Evolutionary conservation across 148 eudicot genomes (phyloP), one percentile per base, ranked within the genome.

Genomic region (Cornus suecica): DNA sequence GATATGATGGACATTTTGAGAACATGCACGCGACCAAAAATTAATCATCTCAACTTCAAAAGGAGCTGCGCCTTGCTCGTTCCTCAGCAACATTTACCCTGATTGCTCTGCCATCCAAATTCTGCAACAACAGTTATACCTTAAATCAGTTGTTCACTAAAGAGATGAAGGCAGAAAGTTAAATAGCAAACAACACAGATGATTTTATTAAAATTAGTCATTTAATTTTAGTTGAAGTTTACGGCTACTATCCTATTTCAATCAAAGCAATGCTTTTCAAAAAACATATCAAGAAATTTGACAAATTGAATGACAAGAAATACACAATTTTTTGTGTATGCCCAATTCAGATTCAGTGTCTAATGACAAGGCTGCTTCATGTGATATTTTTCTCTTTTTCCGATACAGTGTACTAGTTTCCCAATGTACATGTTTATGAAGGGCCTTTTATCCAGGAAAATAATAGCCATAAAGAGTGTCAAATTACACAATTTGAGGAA

Each of bases 31-130:
- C 65, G 68, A 24, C 29, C 71, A 24, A 23, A 68, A 41, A 26
- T 0, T 37, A 23, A 22, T 23, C 71, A 37, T 74, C 68, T 41
- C 31, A 8, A 63, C 67, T 66, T 71, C 69, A 78, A 66, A 78
- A 91, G 48, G 80, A 84, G 62, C 58, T 65, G 71, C 93, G 90
- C 76, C 92, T 87, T 18, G 88, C 89, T 72, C 86, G 83, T 18
- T 88, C 90, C 76, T 88, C 88, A 13, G 94, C 97, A 63, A 89
- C 87, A 67, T 85, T 88, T 73, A 92, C 94, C 84, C 89, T 83
- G 78, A 92, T 79, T 11, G 91, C 82, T 52, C 97, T 83, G 61
- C 97, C 97, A 5, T 85, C 91, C 82, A 90, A 74, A 70, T 77
- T 82, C 97, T 92, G 88, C 77, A 84, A 22, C 77, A 74, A 56